phyloP scores from a whole-genome alignment of 176 grass and related monocot genomes.

The Thalia dealbata region DNA sequence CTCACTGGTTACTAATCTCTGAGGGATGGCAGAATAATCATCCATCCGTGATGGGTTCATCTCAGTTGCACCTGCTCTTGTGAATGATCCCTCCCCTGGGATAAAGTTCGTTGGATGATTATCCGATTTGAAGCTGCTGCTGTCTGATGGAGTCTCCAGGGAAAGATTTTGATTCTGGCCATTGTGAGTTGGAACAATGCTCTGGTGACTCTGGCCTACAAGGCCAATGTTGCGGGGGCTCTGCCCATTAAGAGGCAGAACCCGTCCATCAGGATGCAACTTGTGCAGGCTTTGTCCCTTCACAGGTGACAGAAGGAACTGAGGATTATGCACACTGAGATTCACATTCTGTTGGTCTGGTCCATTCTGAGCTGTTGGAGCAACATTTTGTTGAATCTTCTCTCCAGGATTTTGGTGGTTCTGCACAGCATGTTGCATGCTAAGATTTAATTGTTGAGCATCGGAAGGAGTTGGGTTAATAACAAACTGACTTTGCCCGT shows the following conservation, averaged over 20 bases:
- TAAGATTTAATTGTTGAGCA: constrained; percentile 31
- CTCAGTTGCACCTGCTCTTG: constrained; percentile 11
- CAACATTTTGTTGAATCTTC: constrained; percentile 29
- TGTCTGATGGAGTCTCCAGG: constrained; percentile 23
- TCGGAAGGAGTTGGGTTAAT: constrained; percentile 23
- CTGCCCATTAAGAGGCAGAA: constrained; percentile 18
- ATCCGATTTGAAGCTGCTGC: constrained; percentile 31
- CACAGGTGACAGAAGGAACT: constrained; percentile 25
- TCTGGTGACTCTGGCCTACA: constrained; percentile 22
- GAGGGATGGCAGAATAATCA: constrained; percentile 31
- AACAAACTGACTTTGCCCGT: constrained; percentile 39
- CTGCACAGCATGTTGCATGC: constrained; percentile 34
- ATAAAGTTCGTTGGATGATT: constrained; percentile 9
- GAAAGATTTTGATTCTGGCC: constrained; percentile 26
- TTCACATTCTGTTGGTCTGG: constrained; percentile 31
- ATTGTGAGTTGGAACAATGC: constrained; percentile 25
- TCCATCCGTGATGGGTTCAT: constrained; percentile 1
- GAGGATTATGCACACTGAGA: constrained; percentile 34
- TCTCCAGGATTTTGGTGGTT: constrained; percentile 32
- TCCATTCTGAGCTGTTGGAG: constrained; percentile 7
- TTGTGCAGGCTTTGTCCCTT: constrained; percentile 11
- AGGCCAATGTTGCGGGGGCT: constrained; percentile 26
- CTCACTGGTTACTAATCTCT: constrained; percentile 42
- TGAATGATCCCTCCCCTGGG: neutral
- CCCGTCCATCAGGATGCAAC: neutral